Evolutionary conservation across 345 rosid species (phyloP).

Genomic region (Gossypium raimondii): DNA sequence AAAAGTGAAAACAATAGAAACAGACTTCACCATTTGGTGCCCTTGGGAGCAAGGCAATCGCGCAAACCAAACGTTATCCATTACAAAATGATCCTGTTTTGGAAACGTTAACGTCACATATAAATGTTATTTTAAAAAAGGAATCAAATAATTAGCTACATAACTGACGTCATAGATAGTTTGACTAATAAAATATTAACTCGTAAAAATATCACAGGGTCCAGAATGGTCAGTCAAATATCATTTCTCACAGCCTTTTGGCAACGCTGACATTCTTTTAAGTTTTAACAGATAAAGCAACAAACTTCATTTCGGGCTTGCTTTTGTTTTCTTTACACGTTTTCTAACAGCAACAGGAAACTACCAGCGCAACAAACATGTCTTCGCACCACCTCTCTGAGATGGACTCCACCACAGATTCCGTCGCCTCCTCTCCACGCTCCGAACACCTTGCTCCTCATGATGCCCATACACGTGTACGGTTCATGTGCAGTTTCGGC

Average conservation of each 20-base stretch:
- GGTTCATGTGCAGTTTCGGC: slow-evolving; percentile 94
- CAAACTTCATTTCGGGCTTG: not conserved
- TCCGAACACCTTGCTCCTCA: slow-evolving; percentile 48
- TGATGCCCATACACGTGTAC: slow-evolving; percentile 41
- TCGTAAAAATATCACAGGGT: not conserved
- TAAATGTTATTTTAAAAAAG: too few species aligned
- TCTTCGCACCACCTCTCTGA: slow-evolving; percentile 63
- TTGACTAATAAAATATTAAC: too few species aligned
- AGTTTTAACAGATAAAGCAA: not conserved
- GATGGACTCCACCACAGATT: slow-evolving; percentile 57
- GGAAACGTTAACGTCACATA: not conserved
- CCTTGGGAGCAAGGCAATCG: not conserved
- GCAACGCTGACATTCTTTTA: not conserved
- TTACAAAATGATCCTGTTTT: not conserved
- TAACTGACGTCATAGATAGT: not conserved
- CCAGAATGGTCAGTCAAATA: not conserved
- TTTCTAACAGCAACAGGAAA: not conserved
- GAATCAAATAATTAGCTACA: too few species aligned
- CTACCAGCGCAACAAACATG: slow-evolving; percentile 27
- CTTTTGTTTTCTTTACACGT: not conserved
- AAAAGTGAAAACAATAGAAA: not conserved
- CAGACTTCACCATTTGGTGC: not conserved
- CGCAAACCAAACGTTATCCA: not conserved
- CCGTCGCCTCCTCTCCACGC: slow-evolving; percentile 71
- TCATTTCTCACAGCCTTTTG: not conserved